Evolutionary conservation across 345 rosid genomes (phyloP).

Genomic region (Dovyalis caffra): DNA sequence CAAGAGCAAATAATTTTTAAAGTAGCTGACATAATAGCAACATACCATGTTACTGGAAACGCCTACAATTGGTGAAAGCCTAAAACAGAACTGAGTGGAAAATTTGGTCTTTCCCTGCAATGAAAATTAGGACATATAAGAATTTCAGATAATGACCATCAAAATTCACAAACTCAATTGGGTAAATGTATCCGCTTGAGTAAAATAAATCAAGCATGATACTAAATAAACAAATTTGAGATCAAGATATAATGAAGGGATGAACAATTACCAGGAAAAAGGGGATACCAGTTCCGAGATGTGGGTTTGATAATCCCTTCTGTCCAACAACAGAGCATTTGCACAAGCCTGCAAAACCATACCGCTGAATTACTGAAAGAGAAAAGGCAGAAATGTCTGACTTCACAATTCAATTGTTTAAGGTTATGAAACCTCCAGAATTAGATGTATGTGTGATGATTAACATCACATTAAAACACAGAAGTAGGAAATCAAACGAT

Average conservation of each 20-base stretch:
- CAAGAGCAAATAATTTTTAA: not conserved
- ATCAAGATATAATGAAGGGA: slow-evolving; percentile 31
- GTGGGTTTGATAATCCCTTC: slow-evolving; percentile 39
- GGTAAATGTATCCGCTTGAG: too few relatives aligned
- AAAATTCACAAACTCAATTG: too few relatives aligned
- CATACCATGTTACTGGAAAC: slow-evolving; percentile 76
- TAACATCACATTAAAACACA: not conserved
- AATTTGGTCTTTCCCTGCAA: slow-evolving; percentile 58
- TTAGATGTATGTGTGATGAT: not conserved
- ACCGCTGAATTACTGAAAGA: slow-evolving; percentile 15
- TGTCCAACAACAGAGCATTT: slow-evolving; percentile 39
- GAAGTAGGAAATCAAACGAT: not conserved
- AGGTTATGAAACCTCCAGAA: too few relatives aligned
- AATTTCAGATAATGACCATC: too few relatives aligned
- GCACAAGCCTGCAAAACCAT: slow-evolving; percentile 50
- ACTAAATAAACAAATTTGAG: not conserved
- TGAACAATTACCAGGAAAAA: slow-evolving; percentile 71
- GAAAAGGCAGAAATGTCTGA: not conserved
- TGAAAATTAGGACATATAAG: slow-evolving; percentile 9
- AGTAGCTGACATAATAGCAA: not conserved
- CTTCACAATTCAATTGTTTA: not conserved
- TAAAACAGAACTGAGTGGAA: slow-evolving; percentile 66
- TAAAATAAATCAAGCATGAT: not conserved
- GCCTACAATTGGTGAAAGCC: slow-evolving; percentile 59
- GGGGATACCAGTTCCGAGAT: slow-evolving; percentile 77